These are phyloP conservation scores for Candida gorgasii DNA, from an alignment of 805 yeast species.

Conservation along the genomic window DNA sequence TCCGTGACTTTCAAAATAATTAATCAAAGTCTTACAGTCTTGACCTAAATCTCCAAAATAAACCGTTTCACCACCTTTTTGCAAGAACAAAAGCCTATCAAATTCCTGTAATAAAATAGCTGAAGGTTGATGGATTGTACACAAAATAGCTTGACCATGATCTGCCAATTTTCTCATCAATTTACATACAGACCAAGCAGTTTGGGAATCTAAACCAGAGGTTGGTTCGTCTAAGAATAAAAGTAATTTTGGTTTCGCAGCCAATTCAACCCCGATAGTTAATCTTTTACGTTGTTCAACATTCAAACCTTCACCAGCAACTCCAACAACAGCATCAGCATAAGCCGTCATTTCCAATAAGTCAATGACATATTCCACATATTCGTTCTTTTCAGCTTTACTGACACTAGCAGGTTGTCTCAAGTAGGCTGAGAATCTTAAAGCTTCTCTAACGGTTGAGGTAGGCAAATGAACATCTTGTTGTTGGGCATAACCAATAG, in stretches of 20 bases:
- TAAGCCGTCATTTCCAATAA: conserved; percentile 68
- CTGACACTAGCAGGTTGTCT: conserved; percentile 67
- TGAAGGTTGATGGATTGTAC: conserved; percentile 84
- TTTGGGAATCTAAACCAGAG: conserved; percentile 45
- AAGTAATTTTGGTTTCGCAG: conserved; percentile 39
- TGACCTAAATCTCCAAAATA: conserved; percentile 81
- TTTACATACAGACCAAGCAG: conserved; percentile 44
- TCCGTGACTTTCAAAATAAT: conserved; percentile 71
- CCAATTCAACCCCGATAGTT: conserved; percentile 44
- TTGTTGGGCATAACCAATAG: conserved; percentile 81
- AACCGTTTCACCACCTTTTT: conserved; percentile 77
- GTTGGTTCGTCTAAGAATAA: conserved; percentile 46
- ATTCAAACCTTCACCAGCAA: conserved; percentile 61
- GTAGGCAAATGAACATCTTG: conserved; percentile 73
- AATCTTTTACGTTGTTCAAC: conserved; percentile 44
- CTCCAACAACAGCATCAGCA: conserved; percentile 81
- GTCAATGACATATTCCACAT: conserved; percentile 68
- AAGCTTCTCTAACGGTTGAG: conserved; percentile 75
- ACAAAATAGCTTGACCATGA: conserved; percentile 43
- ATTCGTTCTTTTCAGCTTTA: conserved; percentile 57
- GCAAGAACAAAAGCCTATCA: conserved; percentile 68
- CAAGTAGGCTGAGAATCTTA: conserved; percentile 67
- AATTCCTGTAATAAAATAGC: conserved; percentile 76
- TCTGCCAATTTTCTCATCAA: conserved; percentile 42
- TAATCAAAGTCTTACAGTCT: conserved; percentile 55